Base-by-base conservation (phyloP, 192 early-diverging fungal genomes). In the Piromyces finnis region DNA sequence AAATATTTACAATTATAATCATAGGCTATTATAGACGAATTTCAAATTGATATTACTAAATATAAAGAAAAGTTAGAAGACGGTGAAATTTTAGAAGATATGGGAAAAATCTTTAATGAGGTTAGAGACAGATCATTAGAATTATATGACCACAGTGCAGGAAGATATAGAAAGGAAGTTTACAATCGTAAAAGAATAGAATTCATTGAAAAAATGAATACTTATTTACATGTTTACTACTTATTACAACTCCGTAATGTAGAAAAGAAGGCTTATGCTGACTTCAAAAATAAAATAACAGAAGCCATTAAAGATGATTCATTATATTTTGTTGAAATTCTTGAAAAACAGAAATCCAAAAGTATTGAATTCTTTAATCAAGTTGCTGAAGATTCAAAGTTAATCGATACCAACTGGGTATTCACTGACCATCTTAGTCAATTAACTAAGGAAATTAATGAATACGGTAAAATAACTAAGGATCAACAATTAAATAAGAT, bases 181-280 rank as follows among this genome's bases (percentile, higher is more conserved):
- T 99, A 97, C 83, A 84, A 92, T 82, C 91, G 90, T 80, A 97
- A 97, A 88, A 92, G 95, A 77, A 29, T 77, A 6, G 96, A 97
- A 27, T 91, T 98, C 87, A 82, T 92, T 68, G 88, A 88, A 77
- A 92, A 92, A 81, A 90, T 96, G 81, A 89, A 93, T 77, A 90
- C 90, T 0, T 90, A 91, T 79, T 86, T 97, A 41, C 89, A 94
- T 78, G 88, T 94, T 11, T 88, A 93, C 79, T 97, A 91, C 82
- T 83, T 95, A 51, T 92, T 92, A 77, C 98, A 98, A 84, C 86
- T 99, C 12, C 91, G 93, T 80, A 99, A 98, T 81, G 84, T 95
- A 26, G 88, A 92, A 85, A 79, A 36, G 80, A 87, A 86, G 78
- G 90, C 92, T 0, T 84, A 95, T 2, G 87, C 82, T 12, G 81